Conservation (phyloP, 208 protist species). For the Naegleria gruberi region DNA sequence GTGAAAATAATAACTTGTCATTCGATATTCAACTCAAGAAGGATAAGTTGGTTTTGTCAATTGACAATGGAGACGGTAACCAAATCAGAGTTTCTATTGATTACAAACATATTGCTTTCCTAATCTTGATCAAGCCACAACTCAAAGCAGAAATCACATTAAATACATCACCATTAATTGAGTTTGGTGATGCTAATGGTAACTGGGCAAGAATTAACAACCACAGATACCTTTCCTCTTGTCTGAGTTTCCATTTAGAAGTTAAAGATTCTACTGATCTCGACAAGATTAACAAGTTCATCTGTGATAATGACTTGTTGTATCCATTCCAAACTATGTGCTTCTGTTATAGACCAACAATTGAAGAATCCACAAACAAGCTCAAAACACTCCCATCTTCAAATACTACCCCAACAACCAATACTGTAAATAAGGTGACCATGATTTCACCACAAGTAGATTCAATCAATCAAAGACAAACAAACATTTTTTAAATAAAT, state of each 20-base stretch:
- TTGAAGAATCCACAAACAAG: no score
- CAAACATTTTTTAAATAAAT: no score
- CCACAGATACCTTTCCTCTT: not conserved
- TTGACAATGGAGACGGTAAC: not conserved
- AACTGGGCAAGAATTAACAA: not conserved
- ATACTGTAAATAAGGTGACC: no score
- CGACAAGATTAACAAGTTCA: not conserved
- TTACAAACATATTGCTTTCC: not conserved
- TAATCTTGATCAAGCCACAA: not conserved
- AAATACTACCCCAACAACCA: no score
- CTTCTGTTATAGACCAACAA: not conserved
- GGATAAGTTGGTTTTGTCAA: not conserved
- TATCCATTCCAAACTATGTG: not conserved
- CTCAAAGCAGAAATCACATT: not conserved
- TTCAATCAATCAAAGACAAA: no score
- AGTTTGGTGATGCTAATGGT: not conserved
- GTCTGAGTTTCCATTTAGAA: not conserved
- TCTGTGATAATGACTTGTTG: not conserved
- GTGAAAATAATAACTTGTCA: not conserved
- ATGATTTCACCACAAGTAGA: no score
- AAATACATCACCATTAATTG: not conserved
- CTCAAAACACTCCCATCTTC: no score
- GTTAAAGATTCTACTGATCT: not conserved
- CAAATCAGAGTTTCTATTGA: not conserved
- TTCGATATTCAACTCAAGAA: not conserved